Conservation (phyloP, 139 green algal genomes). For the Chlamydomonas eustigma region DNA sequence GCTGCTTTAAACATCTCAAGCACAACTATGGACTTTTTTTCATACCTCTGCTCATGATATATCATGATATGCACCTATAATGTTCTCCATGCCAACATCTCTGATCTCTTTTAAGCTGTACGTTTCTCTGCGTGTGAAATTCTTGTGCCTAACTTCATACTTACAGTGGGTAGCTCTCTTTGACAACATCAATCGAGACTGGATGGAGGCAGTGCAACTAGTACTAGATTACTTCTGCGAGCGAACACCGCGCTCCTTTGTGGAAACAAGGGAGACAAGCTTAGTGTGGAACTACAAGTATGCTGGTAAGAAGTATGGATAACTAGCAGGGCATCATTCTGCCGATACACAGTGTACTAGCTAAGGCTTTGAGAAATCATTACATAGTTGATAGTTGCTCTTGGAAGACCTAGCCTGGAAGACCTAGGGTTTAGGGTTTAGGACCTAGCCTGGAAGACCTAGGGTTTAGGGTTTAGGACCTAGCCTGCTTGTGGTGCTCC, state of each 20-base stretch:
- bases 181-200: conserved; percentile 9
- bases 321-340: too few species aligned
- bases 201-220: conserved; percentile 32
- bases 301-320: too few species aligned
- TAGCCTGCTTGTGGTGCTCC: too few species aligned
- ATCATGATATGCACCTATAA: not conserved
- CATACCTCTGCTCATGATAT: not conserved
- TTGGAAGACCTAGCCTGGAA: too few species aligned
- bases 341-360: too few species aligned
- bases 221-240: conserved; percentile 99
- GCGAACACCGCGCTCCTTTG: conserved; percentile 88
- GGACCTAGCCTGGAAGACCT: too few species aligned
- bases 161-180: conserved; percentile 2
- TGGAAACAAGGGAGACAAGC: conserved; percentile 87
- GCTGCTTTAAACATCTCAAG: too few species aligned
- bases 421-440: too few species aligned
- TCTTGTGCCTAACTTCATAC: conserved; percentile 7
- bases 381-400: too few species aligned
- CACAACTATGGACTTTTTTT: too few species aligned
- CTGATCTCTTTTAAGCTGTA: conserved; percentile 2
- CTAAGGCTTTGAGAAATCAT: too few species aligned
- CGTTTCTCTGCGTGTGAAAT: conserved; percentile 15
- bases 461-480: too few species aligned
- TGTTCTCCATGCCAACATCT: not conserved
- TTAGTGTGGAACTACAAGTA: conserved; percentile 99